These are phyloP conservation scores for Periconia macrospinosa DNA, from an alignment of 2,329 filamentous ascomycete species.

Conservation along the genomic window DNA sequence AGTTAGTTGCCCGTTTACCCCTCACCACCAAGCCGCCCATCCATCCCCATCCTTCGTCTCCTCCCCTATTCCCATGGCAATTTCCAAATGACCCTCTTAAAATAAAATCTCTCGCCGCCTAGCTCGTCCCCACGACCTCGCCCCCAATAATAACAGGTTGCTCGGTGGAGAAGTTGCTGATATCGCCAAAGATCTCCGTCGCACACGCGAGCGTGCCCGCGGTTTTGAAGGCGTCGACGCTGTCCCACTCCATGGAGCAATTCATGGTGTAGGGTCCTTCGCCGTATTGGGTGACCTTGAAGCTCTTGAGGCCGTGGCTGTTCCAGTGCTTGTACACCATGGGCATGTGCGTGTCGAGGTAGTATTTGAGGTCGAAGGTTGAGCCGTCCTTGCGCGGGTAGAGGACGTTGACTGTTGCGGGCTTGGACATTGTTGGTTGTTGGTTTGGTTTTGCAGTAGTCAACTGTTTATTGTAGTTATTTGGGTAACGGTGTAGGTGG, in stretches of 20 bases:
- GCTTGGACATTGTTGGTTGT: no score
- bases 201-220: slow-evolving; percentile 19
- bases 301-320: slow-evolving; percentile 42
- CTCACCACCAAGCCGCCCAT: no score
- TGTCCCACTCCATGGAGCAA: slow-evolving; percentile 27
- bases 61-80: no score
- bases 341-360: slow-evolving; percentile 51
- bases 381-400: slow-evolving; percentile 47
- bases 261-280: slow-evolving; percentile 25
- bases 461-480: no score
- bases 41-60: no score
- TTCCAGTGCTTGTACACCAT: slow-evolving; percentile 47
- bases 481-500: no score
- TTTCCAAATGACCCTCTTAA: no score
- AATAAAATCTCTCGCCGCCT: not conserved
- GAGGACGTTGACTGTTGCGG: slow-evolving; percentile 20
- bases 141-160: not conserved
- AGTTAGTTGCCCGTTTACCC: not conserved
- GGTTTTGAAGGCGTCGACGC: slow-evolving; percentile 21
- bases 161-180: slow-evolving; percentile 13
- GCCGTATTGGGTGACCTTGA: slow-evolving; percentile 21
- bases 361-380: slow-evolving; percentile 56
- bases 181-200: slow-evolving; percentile 41
- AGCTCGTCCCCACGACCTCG: not conserved
- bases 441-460: no score